These are phyloP conservation scores for Saccharomyces uvarum DNA, from an alignment of 1,139 yeast genomes.

Conservation along the genomic window DNA sequence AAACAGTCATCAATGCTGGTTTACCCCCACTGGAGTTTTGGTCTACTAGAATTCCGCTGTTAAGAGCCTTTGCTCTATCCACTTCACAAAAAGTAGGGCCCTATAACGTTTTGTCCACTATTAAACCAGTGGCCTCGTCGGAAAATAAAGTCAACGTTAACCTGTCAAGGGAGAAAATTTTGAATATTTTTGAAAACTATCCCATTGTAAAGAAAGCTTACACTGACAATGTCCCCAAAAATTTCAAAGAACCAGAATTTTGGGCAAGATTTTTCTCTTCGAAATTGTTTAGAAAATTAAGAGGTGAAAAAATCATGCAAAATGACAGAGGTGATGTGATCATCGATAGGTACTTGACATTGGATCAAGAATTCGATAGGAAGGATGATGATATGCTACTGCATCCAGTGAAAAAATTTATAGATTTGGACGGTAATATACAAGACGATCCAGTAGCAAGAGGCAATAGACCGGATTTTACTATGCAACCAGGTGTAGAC, in stretches of 20 bases:
- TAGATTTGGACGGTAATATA: constrained; percentile 74
- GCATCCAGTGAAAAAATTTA: constrained; percentile 46
- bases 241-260: constrained; percentile 76
- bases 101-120: constrained; percentile 86
- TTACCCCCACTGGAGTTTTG: constrained; percentile 80
- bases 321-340: constrained; percentile 79
- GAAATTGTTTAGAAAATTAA: constrained; percentile 70
- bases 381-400: constrained; percentile 34
- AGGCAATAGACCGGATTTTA: constrained; percentile 82
- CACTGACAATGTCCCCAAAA: constrained; percentile 79
- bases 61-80: constrained; percentile 80
- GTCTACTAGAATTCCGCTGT: constrained; percentile 71
- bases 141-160: constrained; percentile 88
- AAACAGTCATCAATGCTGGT: constrained; percentile 75
- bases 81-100: constrained; percentile 85
- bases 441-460: constrained; percentile 69
- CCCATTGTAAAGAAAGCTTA: constrained; percentile 90
- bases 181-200: constrained; percentile 84
- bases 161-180: constrained; percentile 82
- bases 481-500: constrained; percentile 67
- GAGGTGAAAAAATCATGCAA: constrained; percentile 77
- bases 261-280: constrained; percentile 97
- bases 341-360: constrained; percentile 71
- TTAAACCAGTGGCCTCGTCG: constrained; percentile 84
- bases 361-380: constrained; percentile 44